Evolutionary conservation across 495 filamentous ascomycete genomes (phyloP), one percentile per base, ranked within the genome.

Genomic region (Penicillium coprophilum): DNA sequence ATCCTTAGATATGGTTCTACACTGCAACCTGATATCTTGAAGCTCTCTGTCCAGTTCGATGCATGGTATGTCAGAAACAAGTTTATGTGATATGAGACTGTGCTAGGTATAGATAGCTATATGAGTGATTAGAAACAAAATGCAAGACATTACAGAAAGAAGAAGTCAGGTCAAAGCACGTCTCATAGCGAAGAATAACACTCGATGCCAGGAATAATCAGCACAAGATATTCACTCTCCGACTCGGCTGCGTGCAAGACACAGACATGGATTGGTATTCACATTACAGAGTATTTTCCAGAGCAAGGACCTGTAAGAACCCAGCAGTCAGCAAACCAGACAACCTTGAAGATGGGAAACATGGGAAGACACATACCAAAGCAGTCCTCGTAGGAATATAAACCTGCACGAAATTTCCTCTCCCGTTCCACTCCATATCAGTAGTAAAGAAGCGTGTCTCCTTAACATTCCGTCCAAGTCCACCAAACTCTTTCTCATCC

Each of bases 381-480:
- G 91, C 94, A 51, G 89, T 90, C 58, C 94, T 80, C 27, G 82
- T 83, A 27, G 94, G 94, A 51, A 96, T 82, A 71, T 98, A 98
- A 28, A 96, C 85, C 73, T 97, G 94, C 38, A 89, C 80, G 69
- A 89, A 97, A 70, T 98, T 98, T 71, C 77, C 82, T 58, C 94
- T 72, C 2, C 80, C 86, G 70, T 97, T 97, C 94, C 95, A 97
- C 63, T 75, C 77, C 65, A 96, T 78, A 34, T 90, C 82, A 36
- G 90, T 95, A 2, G 93, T 97, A 65, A 96, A 96, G 81, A 92
- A 97, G 41, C 89, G 74, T 12, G 91, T 92, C 15, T 75, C 80
- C 55, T 87, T 84, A 43, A 89, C 84, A 43, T 97, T 84, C 17
- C 92, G 80, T 10, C 82, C 84, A 54, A 90, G 83, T 0, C 94